Evolutionary conservation across 352 stramenopile genomes (phyloP), one percentile per base, ranked within the genome.

Genomic region (Pythium apleroticum): DNA sequence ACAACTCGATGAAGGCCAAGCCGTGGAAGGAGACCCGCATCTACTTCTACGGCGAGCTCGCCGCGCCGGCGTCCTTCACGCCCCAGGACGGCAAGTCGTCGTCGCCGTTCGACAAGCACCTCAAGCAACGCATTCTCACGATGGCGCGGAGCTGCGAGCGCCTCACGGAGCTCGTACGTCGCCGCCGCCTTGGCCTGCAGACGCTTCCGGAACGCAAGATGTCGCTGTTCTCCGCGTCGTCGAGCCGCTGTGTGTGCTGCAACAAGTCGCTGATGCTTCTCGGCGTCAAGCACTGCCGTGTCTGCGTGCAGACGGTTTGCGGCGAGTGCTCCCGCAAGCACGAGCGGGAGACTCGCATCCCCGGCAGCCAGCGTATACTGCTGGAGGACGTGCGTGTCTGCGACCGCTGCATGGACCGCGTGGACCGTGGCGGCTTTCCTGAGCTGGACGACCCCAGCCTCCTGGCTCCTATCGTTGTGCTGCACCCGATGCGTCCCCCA

Each of bases 241-340:
- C 85, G 54, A 69, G 57, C 9, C 74, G 68, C 25, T 92, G 84
- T 52, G 79, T 80, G 25, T 88, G 79, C 66, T 92, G 84, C 53
- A 84, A 83, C 39, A 87, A 88, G 65, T 57, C 57, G 28, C 76
- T 72, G 20, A 63, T 88, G 55, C 53, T 78, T 17, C 20, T 70
- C 53, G 71, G 67, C n/a, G 22, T 65, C 50, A 80, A 84, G 52
- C 74, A 72, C 35, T 92, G 84, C 68, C 66, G 77, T 48, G 56
- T 92, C 27, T 92, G 83, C 52, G 75, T 72, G 1, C 85, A 88
- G 66, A 65, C 69, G 45, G 80, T 90, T 24, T 92, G 83, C 56
- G 49, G 66, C 55, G 71, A 67, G 50, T 92, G 83, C 62, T 77
- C 68, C 25, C 64, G 37, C 55, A 73, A 73, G 45, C 70, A 76